Percentiles rank a stretch among this genome's conserved stretches.
phyloP scores from a whole-genome alignment of 2,329 filamentous ascomycete genomes.

The Mollisiaceae sp. region DNA sequence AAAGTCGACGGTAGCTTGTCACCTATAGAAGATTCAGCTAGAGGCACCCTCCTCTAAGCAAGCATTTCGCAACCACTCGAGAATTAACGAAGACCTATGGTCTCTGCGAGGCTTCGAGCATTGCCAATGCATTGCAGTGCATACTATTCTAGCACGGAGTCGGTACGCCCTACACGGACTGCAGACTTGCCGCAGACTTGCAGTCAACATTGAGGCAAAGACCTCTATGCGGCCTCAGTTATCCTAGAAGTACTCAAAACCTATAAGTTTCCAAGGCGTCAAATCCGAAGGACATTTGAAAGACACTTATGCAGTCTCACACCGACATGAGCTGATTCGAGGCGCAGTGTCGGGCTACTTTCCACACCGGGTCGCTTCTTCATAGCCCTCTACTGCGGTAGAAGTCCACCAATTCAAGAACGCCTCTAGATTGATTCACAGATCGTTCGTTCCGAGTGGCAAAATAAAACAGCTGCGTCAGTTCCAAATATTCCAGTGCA shows the following conservation, averaged over 20 bases:
- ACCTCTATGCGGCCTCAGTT: background rate
- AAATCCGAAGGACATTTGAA: background rate
- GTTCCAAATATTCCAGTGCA: background rate
- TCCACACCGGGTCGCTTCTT: background rate
- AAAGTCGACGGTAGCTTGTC: background rate
- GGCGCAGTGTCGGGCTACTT: background rate
- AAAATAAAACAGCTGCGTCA: background rate
- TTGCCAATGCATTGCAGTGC: background rate
- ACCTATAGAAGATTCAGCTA: background rate
- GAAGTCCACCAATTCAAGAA: background rate
- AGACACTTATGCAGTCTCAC: background rate
- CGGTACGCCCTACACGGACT: background rate
- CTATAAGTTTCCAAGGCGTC: background rate
- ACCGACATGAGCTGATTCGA: constrained; percentile 2
- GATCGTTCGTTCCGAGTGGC: background rate
- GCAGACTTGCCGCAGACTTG: background rate
- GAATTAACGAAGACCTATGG: background rate
- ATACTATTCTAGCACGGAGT: background rate
- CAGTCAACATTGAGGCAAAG: background rate
- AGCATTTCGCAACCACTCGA: background rate
- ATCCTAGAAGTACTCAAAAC: background rate
- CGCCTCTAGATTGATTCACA: background rate
- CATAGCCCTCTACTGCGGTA: background rate
- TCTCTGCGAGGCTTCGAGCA: background rate
- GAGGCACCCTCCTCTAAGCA: constrained; percentile 3